Evolutionary conservation across 2,329 filamentous ascomycete genomes (phyloP), one percentile per base, ranked within the genome.

Genomic region (Xylaria sp.): DNA sequence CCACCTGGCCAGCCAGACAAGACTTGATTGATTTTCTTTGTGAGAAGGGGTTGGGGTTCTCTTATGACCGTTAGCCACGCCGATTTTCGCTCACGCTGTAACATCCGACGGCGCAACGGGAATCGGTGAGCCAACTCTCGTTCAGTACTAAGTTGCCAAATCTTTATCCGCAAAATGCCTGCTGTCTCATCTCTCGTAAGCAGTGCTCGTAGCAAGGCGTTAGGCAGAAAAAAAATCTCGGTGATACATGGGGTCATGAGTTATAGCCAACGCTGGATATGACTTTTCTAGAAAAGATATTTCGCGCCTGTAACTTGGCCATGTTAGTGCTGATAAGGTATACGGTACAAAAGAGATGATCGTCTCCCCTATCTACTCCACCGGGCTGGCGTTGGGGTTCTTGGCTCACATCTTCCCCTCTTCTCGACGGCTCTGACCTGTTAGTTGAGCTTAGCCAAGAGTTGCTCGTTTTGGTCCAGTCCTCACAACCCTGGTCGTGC

Each of bases 351-450:
- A 28, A 28, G 42, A 46, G 53, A 58, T 17, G 42, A 40, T 36
- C 31, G 23, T 59, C 44, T 51, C 42, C 40, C 33, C 53, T 56
- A 38, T 20, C 67, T 71, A 38, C 64, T 59, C 65, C 51, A 67
- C 54, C 20, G 31, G 56, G 65, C 57, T 68, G 68, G 66, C 40
- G 51, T 69, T 61, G 63, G 58, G 46, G 57, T 69, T 66, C 74
- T 75, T 74, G 71, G 73, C 74, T 75, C 67, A 40, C 54, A 59
- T 67, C 66, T 74, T 72, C 74, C 75, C 74, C 75, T 74, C 69
- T 74, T 73, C 69, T 62, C 40, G 68, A 69, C 70, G 71, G 59
- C 38, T 72, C 68, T 71, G 71, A 73, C 70, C 69, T 75, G 44
- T 33, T 61, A 60, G 67, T 23, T 38, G 40, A 51, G 48, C 68